Evolutionary conservation across 495 filamentous ascomycete genomes (phyloP).

Genomic region (Aspergillus steynii): DNA sequence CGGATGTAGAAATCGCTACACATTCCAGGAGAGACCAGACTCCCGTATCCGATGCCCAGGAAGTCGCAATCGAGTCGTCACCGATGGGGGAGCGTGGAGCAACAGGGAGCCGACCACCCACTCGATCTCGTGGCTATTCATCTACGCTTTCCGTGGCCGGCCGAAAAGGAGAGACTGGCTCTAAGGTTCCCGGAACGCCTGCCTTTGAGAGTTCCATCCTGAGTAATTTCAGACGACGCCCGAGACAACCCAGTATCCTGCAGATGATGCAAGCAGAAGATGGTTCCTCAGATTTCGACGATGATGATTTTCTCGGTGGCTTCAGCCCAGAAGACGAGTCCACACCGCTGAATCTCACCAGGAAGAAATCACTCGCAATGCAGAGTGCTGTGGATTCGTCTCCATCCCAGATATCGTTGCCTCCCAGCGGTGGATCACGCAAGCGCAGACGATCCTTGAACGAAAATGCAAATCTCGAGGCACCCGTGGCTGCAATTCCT

Average conservation of each 20-base stretch:
- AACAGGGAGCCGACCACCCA: slow-evolving; percentile 44
- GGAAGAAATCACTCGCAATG: slow-evolving; percentile 32
- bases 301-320: slow-evolving; percentile 57
- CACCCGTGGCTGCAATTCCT: slow-evolving; percentile 21
- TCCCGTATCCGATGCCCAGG: slow-evolving; percentile 33
- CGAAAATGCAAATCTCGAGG: slow-evolving; percentile 26
- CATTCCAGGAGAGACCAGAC: slow-evolving; percentile 30
- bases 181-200: slow-evolving; percentile 49
- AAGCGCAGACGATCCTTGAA: slow-evolving; percentile 37
- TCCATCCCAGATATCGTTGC: slow-evolving; percentile 19
- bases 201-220: slow-evolving; percentile 56
- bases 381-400: slow-evolving; percentile 24
- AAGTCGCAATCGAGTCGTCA: slow-evolving; percentile 44
- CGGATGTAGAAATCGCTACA: slow-evolving; percentile 9
- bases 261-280: slow-evolving; percentile 59
- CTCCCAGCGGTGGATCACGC: slow-evolving; percentile 32
- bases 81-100: slow-evolving; percentile 35
- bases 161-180: slow-evolving; percentile 41
- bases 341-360: slow-evolving; percentile 56
- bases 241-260: slow-evolving; percentile 68
- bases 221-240: slow-evolving; percentile 63
- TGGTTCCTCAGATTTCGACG: slow-evolving; percentile 46
- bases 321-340: slow-evolving; percentile 67
- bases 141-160: slow-evolving; percentile 45
- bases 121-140: slow-evolving; percentile 49